Conservation (phyloP, 2,329 filamentous ascomycete species). For the Aspergillus pseudoglaucus region DNA sequence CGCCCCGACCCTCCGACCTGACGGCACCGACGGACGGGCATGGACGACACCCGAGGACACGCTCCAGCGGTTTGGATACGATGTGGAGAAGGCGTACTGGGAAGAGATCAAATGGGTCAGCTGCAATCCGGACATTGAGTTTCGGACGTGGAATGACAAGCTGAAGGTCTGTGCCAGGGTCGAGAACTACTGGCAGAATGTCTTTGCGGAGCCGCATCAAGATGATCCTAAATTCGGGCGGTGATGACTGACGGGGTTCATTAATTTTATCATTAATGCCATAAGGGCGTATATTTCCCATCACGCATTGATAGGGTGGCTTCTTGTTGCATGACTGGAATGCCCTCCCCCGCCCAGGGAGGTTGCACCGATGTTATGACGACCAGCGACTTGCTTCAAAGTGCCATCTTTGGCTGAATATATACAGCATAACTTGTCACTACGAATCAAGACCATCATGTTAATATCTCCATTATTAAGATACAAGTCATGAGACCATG, state of each 20-base stretch:
- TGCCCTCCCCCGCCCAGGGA: too few species aligned
- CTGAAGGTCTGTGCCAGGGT: conserved; percentile 24
- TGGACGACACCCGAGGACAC: conserved; percentile 31
- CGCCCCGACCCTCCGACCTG: conserved; percentile 28
- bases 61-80: conserved; percentile 32
- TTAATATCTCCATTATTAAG: conserved; percentile 4
- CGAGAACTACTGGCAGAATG: conserved; percentile 28
- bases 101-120: conserved; percentile 36
- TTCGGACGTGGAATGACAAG: conserved; percentile 30
- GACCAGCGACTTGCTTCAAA: too few species aligned
- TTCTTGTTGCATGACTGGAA: too few species aligned
- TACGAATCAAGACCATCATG: background rate
- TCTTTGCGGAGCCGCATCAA: conserved; percentile 28
- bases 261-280: background rate
- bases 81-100: conserved; percentile 35
- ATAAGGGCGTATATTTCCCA: background rate
- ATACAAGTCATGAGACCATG: conserved; percentile 1
- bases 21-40: conserved; percentile 30
- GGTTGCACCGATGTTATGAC: too few species aligned
- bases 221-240: conserved; percentile 26
- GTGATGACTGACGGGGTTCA: background rate
- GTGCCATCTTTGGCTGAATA: background rate
- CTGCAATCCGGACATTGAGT: conserved; percentile 29
- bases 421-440: too few species aligned
- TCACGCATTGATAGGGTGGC: background rate